These are phyloP conservation scores for Arthroderma sp. DNA, from an alignment of 2,329 filamentous ascomycete genomes.

Conservation along the genomic window DNA sequence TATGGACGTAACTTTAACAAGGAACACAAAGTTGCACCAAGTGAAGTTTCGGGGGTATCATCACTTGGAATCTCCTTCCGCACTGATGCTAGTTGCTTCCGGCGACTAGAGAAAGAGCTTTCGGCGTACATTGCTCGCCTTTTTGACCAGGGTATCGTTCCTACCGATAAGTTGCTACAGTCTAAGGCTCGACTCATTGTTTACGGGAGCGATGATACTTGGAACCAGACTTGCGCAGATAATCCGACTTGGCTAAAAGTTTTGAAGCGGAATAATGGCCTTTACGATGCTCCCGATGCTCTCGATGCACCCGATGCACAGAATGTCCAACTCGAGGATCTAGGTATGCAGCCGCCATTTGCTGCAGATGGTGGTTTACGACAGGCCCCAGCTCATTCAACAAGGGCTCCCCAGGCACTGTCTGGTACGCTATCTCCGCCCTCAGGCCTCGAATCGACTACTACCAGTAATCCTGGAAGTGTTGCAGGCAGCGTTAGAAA, in stretches of 20 bases:
- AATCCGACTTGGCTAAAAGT: slow-evolving; percentile 36
- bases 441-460: slow-evolving; percentile 26
- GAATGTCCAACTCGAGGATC: slow-evolving; percentile 26
- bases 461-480: slow-evolving; percentile 23
- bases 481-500: slow-evolving; percentile 23
- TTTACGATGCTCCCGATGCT: slow-evolving; percentile 24
- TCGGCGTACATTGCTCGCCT: slow-evolving; percentile 29
- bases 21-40: not conserved
- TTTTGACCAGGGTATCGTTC: slow-evolving; percentile 24
- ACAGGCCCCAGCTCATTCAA: slow-evolving; percentile 24
- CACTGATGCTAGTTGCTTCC: slow-evolving; percentile 31
- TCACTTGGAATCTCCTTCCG: slow-evolving; percentile 19
- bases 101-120: slow-evolving; percentile 31
- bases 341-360: slow-evolving; percentile 35
- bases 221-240: slow-evolving; percentile 36
- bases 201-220: slow-evolving; percentile 24
- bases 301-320: slow-evolving; percentile 22
- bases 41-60: not conserved
- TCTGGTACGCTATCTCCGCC: slow-evolving; percentile 15
- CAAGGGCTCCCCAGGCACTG: slow-evolving; percentile 18
- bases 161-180: slow-evolving; percentile 25
- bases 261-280: slow-evolving; percentile 34
- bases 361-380: slow-evolving; percentile 28
- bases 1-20: slow-evolving; percentile 1
- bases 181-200: slow-evolving; percentile 22